Evolutionary conservation across 371 early-diverging fungal genomes (phyloP), one percentile per base, ranked within the genome.

Genomic region (Syncephalastrum racemosum): DNA sequence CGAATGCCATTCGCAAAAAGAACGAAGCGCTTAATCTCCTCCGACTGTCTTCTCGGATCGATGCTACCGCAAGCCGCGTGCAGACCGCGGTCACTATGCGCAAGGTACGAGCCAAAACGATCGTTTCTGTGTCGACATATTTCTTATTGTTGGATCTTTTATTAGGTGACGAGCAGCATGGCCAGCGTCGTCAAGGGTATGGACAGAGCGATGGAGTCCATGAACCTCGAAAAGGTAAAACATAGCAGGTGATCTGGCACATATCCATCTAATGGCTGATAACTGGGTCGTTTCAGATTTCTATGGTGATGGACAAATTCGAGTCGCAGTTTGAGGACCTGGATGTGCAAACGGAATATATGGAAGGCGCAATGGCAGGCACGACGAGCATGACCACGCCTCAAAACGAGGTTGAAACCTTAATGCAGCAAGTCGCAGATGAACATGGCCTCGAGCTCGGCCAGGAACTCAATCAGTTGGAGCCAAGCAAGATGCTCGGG

Each of bases 1-100:
- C 91, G 6, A 95, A 96, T 64, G 96, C 95, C n/a, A 98, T 98
- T 62, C 84, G 98, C 65, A 98, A 98, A 73, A 94, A 96, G 85
- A 96, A 91, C 62, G 97, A 97, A 73, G 63, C 89, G 2, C 76
- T 97, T 39, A 95, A 98, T 66, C 63, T 96, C 36, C 77, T 95
- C 36, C 81, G 90, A 55, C 80, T 98, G 36, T 80, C 92, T 16
- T 92, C 93, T 49, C 84, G 97, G 43, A 89, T 98, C 54, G 97
- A 97, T 67, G 97, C 93, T 6, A 94, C 94, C 3, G 90, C 96
- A 14, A 84, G 89, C 50, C 79, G 95, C 51, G 94, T 97, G 10
- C 95, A 96, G 67, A 96, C 96, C 4, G 97, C 97, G 0, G 92
- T 94, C 48, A 93, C 94, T 0, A 98, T 96, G 97, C 84, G 91